Percentiles rank a stretch among this genome's conserved stretches.
Evolutionary conservation across 495 filamentous ascomycete genomes (phyloP).

Genomic region (Xylaria palmicola): DNA sequence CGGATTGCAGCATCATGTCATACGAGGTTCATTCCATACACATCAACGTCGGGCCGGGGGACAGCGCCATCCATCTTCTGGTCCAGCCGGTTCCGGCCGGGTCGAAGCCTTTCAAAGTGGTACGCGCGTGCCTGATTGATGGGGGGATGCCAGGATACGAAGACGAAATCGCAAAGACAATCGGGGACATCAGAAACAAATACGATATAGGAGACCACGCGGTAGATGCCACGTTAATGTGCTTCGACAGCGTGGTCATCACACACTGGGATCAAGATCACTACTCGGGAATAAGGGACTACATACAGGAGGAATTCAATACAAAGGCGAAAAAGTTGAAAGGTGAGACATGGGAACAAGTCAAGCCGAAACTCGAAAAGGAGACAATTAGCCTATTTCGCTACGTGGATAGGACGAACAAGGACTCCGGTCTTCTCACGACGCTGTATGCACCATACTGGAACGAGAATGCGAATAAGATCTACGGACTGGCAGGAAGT

Average conservation of each 20-base stretch:
- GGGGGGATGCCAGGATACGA: neutral
- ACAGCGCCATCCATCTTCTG: neutral
- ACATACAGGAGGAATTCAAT: neutral
- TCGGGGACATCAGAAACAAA: neutral
- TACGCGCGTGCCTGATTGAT: neutral
- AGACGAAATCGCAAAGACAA: neutral
- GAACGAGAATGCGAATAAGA: neutral
- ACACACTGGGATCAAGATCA: constrained; percentile 29
- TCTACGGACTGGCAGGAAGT: neutral
- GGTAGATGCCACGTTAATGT: neutral
- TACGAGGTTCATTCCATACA: neutral
- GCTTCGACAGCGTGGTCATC: constrained; percentile 20
- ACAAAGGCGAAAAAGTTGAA: neutral
- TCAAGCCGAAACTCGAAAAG: neutral
- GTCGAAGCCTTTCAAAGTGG: neutral
- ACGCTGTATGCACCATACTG: neutral
- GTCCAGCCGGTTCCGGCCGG: neutral
- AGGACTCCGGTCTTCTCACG: neutral
- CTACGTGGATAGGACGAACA: neutral
- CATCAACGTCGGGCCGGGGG: neutral
- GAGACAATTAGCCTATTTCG: neutral
- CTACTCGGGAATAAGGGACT: constrained; percentile 10
- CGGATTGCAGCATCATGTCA: neutral
- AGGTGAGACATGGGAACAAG: neutral
- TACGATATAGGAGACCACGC: neutral